A percentile compares a stretch with the other conserved stretches of the same genome.
phyloP scores from a whole-genome alignment of 1,284 basidiomycete species.

The Inonotus obliquus region DNA sequence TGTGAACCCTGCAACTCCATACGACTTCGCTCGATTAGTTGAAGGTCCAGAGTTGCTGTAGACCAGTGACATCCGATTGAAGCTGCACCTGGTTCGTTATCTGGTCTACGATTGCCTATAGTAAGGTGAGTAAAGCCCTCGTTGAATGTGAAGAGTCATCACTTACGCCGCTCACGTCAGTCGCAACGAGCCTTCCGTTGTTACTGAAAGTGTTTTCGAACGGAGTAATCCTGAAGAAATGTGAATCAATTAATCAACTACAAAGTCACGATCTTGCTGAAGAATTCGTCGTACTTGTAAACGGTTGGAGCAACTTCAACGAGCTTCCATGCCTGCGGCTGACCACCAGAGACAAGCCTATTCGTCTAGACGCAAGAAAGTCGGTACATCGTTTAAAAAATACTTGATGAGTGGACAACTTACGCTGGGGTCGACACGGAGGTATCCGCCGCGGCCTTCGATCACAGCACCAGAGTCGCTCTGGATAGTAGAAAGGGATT shows the following conservation, averaged over 20 bases:
- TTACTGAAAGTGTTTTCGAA: conserved; percentile 7
- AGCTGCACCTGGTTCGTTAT: neutral
- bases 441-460: conserved; percentile 6
- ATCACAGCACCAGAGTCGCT: neutral
- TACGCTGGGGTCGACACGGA: conserved; percentile 10
- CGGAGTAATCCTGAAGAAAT: conserved; percentile 1
- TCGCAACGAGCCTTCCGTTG: conserved; percentile 9
- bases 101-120: neutral
- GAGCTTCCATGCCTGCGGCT: conserved; percentile 10
- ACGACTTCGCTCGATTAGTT: neutral
- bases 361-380: conserved; percentile 2
- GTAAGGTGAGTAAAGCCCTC: no score
- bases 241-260: neutral
- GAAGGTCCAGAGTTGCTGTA: conserved; percentile 10
- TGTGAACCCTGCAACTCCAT: no score
- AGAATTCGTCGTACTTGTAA: conserved; percentile 9
- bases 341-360: conserved; percentile 9
- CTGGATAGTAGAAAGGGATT: neutral
- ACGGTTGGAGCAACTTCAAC: conserved; percentile 2
- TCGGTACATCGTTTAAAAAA: neutral
- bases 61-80: neutral
- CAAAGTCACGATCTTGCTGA: neutral
- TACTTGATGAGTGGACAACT: neutral
- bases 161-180: conserved; percentile 2
- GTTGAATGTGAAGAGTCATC: neutral